phyloP scores from a whole-genome alignment of 148 eudicot species.

The Arbutus unedo region DNA sequence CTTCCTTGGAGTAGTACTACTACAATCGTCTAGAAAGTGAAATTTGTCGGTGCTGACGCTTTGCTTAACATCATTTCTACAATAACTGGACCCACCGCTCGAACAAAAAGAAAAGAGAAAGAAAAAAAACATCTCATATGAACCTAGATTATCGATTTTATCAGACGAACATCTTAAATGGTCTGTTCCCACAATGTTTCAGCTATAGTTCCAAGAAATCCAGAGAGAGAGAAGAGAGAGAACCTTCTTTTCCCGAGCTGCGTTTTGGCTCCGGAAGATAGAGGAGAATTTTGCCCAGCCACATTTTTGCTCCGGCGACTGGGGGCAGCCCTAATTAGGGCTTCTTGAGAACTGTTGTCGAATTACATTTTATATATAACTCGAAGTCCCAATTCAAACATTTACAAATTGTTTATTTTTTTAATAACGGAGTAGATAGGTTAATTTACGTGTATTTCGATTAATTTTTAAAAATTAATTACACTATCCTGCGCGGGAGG shows the following conservation, averaged over 20 bases:
- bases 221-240: background rate
- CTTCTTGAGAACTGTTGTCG: background rate
- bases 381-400: too few species aligned
- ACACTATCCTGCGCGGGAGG: too few species aligned
- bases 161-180: too few species aligned
- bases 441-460: too few species aligned
- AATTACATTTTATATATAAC: too few species aligned
- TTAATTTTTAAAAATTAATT: too few species aligned
- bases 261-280: background rate
- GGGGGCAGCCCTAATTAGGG: constrained; percentile 4
- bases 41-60: background rate
- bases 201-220: background rate
- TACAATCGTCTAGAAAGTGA: background rate
- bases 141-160: too few species aligned
- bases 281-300: background rate
- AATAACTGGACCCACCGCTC: background rate
- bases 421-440: too few species aligned
- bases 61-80: background rate
- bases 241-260: background rate
- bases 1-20: background rate
- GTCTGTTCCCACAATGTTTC: background rate
- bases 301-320: background rate
- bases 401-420: too few species aligned
- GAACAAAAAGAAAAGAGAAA: background rate
- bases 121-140: background rate